These are phyloP conservation scores for Tremella yokohamensis DNA, from an alignment of 768 basidiomycete species.

Conservation along the genomic window DNA sequence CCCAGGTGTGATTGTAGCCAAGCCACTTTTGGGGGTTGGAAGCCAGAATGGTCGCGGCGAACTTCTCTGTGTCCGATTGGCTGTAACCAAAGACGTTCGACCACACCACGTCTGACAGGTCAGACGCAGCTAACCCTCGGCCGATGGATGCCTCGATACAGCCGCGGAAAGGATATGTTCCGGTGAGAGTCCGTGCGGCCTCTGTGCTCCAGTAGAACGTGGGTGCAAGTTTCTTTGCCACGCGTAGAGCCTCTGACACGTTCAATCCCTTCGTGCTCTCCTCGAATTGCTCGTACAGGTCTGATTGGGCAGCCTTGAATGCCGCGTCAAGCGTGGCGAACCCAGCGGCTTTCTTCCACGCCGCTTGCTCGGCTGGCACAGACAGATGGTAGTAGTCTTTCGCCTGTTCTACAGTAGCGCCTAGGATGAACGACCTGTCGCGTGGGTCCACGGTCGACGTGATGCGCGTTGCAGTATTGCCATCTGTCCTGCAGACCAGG, in stretches of 20 bases:
- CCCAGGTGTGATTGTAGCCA: slow-evolving; percentile 22
- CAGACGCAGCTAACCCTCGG: slow-evolving; percentile 7
- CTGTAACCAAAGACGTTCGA: slow-evolving; percentile 8
- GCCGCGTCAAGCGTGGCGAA: slow-evolving; percentile 22
- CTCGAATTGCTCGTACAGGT: slow-evolving; percentile 15
- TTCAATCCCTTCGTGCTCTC: slow-evolving; percentile 12
- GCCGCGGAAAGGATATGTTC: slow-evolving; percentile 23
- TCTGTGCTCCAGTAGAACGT: slow-evolving; percentile 24
- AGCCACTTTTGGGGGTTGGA: slow-evolving; percentile 26
- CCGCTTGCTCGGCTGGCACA: slow-evolving; percentile 68
- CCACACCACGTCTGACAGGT: slow-evolving; percentile 22
- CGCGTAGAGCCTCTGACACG: slow-evolving; percentile 15
- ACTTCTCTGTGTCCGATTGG: slow-evolving; percentile 5
- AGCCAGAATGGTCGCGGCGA: slow-evolving; percentile 13
- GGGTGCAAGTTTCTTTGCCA: slow-evolving; percentile 16
- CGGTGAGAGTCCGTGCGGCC: slow-evolving; percentile 13
- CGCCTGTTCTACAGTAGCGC: slow-evolving; percentile 45
- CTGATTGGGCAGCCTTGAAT: slow-evolving; percentile 15
- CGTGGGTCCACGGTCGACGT: slow-evolving; percentile 74
- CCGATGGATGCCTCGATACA: slow-evolving; percentile 23
- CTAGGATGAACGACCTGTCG: slow-evolving; percentile 64
- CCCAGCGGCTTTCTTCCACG: slow-evolving; percentile 55
- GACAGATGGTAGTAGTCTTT: slow-evolving; percentile 59
- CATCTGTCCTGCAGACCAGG: slow-evolving; percentile 76
- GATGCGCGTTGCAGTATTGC: slow-evolving; percentile 78